phyloP scores from a whole-genome alignment of 768 basidiomycete genomes.

The Strobilomyces dryophilus region DNA sequence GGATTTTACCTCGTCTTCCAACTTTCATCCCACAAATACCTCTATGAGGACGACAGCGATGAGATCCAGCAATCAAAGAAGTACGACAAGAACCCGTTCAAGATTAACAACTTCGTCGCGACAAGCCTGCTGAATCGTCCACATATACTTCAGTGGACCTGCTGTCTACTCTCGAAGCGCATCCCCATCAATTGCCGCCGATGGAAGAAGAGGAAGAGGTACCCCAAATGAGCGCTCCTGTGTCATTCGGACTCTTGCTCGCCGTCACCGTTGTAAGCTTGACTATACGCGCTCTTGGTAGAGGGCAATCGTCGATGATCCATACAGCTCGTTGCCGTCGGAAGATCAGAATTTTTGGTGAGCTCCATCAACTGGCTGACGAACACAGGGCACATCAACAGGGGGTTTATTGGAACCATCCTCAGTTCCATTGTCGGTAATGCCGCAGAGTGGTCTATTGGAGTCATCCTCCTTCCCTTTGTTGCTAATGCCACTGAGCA shows the following conservation, averaged over 20 bases:
- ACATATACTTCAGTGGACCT: constrained; percentile 1
- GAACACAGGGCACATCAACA: constrained; percentile 47
- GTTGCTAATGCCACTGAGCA: constrained; percentile 95
- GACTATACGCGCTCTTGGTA: neutral
- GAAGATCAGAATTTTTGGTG: constrained; percentile 69
- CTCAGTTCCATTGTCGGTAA: too few species aligned
- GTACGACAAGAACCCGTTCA: constrained; percentile 41
- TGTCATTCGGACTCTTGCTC: constrained; percentile 51
- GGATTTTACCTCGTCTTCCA: constrained; percentile 74
- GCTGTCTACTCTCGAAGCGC: constrained; percentile 9
- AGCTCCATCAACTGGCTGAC: constrained; percentile 79
- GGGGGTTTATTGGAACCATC: constrained; percentile 84
- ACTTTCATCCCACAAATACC: constrained; percentile 68
- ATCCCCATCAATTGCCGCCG: neutral
- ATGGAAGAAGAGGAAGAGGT: constrained; percentile 35
- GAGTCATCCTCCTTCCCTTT: constrained; percentile 87
- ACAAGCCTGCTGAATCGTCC: constrained; percentile 4
- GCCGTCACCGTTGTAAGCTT: constrained; percentile 57
- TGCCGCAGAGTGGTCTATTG: too few species aligned
- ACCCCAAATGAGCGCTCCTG: constrained; percentile 49
- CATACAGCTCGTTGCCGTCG: constrained; percentile 46
- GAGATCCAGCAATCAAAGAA: constrained; percentile 36
- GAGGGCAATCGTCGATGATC: neutral
- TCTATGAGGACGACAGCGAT: constrained; percentile 50
- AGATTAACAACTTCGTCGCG: constrained; percentile 15